Conservation (phyloP, 164 flowering plant genomes). For the Protea cynaroides region DNA sequence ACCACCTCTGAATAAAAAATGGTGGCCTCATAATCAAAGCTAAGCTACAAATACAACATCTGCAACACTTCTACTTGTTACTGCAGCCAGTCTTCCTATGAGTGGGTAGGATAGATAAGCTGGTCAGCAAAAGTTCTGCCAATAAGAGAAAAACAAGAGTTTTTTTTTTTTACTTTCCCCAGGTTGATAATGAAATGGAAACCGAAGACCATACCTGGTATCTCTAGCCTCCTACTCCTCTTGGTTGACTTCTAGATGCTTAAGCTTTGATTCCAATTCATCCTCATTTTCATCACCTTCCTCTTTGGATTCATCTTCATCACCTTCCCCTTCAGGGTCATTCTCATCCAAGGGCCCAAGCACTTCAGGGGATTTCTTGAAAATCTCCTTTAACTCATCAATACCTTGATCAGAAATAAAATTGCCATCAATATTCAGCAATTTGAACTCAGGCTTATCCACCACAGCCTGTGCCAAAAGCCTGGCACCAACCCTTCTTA, state of each 20-base stretch:
- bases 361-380: slow-evolving; percentile 41
- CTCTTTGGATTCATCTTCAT: slow-evolving; percentile 26
- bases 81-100: background rate
- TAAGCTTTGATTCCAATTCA: slow-evolving; percentile 50
- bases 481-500: slow-evolving; percentile 72
- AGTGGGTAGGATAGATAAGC: slow-evolving; percentile 4
- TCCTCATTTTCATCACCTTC: slow-evolving; percentile 16
- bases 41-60: too few species aligned
- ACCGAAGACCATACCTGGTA: slow-evolving; percentile 3
- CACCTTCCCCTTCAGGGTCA: slow-evolving; percentile 75
- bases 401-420: slow-evolving; percentile 81
- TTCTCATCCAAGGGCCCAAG: slow-evolving; percentile 86
- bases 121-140: slow-evolving; percentile 5
- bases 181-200: background rate
- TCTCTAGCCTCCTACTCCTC: slow-evolving; percentile 21
- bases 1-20: too few species aligned
- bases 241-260: slow-evolving; percentile 40
- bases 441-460: slow-evolving; percentile 46
- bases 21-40: too few species aligned
- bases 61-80: background rate
- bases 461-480: slow-evolving; percentile 49
- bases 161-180: slow-evolving; percentile 2
- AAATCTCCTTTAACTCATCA: slow-evolving; percentile 70
- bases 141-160: background rate
- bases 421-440: slow-evolving; percentile 68